Conservation (phyloP, 129 eudicot genomes). For the Lonicera japonica region DNA sequence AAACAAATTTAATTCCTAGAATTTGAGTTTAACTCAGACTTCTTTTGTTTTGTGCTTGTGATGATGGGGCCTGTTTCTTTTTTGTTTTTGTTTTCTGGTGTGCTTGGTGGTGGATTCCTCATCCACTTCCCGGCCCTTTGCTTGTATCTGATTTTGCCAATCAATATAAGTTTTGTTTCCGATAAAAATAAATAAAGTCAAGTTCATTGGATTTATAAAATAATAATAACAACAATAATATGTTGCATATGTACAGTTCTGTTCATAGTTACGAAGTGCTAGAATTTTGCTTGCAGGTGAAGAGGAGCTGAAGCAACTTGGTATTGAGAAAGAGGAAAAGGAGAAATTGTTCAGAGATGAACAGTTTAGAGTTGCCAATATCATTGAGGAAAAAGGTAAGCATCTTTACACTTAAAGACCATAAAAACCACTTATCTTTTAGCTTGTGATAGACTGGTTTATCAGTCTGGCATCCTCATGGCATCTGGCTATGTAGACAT, state of each 20-base stretch:
- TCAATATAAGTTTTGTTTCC: too few species aligned
- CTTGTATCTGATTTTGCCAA: too few species aligned
- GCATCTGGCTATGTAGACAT: not conserved
- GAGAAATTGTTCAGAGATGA: constrained; percentile 51
- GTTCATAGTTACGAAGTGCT: not conserved
- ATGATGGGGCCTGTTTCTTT: too few species aligned
- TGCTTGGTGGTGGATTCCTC: too few species aligned
- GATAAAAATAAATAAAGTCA: not conserved
- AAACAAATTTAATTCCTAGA: not conserved
- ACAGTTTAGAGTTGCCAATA: constrained; percentile 34
- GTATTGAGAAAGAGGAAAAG: constrained; percentile 46
- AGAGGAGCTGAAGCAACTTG: constrained; percentile 55
- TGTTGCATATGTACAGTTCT: not conserved
- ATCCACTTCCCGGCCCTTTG: too few species aligned
- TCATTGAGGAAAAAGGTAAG: constrained; percentile 70
- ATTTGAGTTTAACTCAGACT: not conserved
- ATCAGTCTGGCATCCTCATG: not conserved
- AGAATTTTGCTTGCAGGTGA: constrained; percentile 50
- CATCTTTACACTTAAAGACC: not conserved
- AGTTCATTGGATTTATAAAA: not conserved
- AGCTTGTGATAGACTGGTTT: not conserved
- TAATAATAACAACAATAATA: not conserved
- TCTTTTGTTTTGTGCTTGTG: too few species aligned
- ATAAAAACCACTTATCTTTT: not conserved
- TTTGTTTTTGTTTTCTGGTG: too few species aligned